These are phyloP conservation scores for Stephanodiscus minutulus DNA, from an alignment of 108 stramenopile species.

Conservation along the genomic window DNA sequence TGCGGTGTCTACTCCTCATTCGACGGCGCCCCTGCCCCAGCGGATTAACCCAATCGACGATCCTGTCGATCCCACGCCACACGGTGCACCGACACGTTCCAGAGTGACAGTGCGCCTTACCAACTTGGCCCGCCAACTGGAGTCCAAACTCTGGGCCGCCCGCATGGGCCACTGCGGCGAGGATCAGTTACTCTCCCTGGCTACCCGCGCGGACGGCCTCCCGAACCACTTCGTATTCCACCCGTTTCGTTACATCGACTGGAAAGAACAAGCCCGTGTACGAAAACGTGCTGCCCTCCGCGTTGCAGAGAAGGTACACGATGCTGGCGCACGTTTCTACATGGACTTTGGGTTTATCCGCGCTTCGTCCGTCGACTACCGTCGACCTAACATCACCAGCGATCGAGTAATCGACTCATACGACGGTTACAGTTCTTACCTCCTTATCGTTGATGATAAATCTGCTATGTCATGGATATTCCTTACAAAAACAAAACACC, in stretches of 20 bases:
- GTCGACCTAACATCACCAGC: neutral
- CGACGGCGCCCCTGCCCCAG: too few species aligned
- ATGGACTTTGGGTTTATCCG: neutral
- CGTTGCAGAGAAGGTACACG: neutral
- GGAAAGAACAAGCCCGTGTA: too few species aligned
- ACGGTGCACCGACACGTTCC: too few species aligned
- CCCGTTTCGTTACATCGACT: neutral
- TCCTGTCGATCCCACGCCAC: too few species aligned
- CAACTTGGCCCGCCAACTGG: neutral
- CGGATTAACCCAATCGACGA: too few species aligned
- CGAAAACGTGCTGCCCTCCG: neutral
- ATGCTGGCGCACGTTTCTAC: neutral
- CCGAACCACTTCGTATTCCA: neutral
- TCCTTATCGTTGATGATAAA: neutral
- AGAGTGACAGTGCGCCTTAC: too few species aligned
- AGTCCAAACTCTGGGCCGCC: neutral
- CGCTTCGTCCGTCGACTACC: constrained; percentile 7
- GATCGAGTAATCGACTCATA: too few species aligned
- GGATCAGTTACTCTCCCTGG: neutral
- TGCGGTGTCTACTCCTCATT: too few species aligned
- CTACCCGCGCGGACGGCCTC: neutral
- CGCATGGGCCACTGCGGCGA: neutral
- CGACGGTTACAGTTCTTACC: too few species aligned
- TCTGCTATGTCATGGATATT: neutral
- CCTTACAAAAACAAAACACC: neutral